Conservation (phyloP, 2,329 filamentous ascomycete genomes). For the Erysiphe pisi region DNA sequence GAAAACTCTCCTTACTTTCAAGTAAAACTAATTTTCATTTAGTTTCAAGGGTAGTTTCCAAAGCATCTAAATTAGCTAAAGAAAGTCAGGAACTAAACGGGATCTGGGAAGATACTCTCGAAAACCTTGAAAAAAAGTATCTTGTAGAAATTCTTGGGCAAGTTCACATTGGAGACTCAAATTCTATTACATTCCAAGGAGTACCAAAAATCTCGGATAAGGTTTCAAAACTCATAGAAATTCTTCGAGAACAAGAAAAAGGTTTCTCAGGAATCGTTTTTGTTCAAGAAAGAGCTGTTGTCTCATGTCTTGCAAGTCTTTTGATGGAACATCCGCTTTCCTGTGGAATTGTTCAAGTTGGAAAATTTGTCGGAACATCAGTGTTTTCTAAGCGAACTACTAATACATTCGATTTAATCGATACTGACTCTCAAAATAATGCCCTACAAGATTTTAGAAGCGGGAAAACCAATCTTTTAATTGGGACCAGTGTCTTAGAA, state of each 20-base stretch:
- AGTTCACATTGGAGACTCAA: slow-evolving; percentile 35
- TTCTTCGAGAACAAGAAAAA: slow-evolving; percentile 41
- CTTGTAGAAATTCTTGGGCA: slow-evolving; percentile 42
- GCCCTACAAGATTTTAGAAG: slow-evolving; percentile 45
- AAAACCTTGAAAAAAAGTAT: slow-evolving; percentile 45
- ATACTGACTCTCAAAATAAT: slow-evolving; percentile 37
- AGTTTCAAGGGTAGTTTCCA: slow-evolving; percentile 40
- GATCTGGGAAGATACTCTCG: slow-evolving; percentile 38
- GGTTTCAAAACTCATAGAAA: slow-evolving; percentile 45
- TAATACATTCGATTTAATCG: slow-evolving; percentile 39
- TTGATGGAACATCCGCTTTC: slow-evolving; percentile 40
- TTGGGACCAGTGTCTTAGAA: slow-evolving; percentile 51
- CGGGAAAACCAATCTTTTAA: slow-evolving; percentile 46
- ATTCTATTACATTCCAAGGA: slow-evolving; percentile 21
- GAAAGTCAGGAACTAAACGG: slow-evolving; percentile 37
- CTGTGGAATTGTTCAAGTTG: slow-evolving; percentile 42
- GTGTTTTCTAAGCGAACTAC: slow-evolving; percentile 37
- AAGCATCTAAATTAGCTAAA: slow-evolving; percentile 42
- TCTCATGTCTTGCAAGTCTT: slow-evolving; percentile 46
- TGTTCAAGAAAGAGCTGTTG: slow-evolving; percentile 51
- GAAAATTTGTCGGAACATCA: slow-evolving; percentile 48
- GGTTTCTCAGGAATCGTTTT: slow-evolving; percentile 53
- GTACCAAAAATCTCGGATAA: slow-evolving; percentile 46
- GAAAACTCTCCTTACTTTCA: neutral
- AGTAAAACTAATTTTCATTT: neutral